Evolutionary conservation across 768 basidiomycete genomes (phyloP), one percentile per base, ranked within the genome.

Genomic region (Tricholoma terreum): DNA sequence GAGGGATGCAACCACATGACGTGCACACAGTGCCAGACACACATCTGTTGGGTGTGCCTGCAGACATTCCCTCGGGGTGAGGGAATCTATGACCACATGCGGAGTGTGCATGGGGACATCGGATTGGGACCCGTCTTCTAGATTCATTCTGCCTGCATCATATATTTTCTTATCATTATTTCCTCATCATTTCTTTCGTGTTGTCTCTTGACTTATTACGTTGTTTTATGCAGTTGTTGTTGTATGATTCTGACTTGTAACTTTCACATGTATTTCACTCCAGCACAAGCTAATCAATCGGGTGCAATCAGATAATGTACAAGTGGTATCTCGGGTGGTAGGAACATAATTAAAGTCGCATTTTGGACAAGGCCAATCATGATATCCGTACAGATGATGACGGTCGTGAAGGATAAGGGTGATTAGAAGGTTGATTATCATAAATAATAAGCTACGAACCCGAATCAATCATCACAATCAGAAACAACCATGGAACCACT

Each of bases 1-100:
- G 86, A 84, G 59, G 90, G 90, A 0, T 93, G 90, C 70, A 88
- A 93, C 71, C 90, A 93, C 68, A 84, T 93, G 79, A 85, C 82
- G n/a, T 93, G 90, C 69, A 77, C 76, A 0, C 78, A 80, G 31
- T 93, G 90, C 67, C 79, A 82, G 62, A 84, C 87, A 0, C 90
- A 93, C 66, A 86, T 85, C 1, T 93, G 90, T 57, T 92, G 90
- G 91, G 83, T 83, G 21, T 93, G 90, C 67, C 63, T 89, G 67
- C 70, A 79, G 69, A 89, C 86, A 40, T 92, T 91, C 70, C 79
- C 81, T 0, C 74, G 76, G 34, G 85, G 87, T 2, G 73, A 84
- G 12, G 86, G 84, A 9, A 87, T 92, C n/a, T 92, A 92, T 62
- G 80, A 78, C 0, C 90, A 92, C 66, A 92, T 92, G 90, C 80